Evolutionary conservation across 768 basidiomycete species (phyloP), one percentile per base, ranked within the genome.

Genomic region (Coprinopsis sp.): DNA sequence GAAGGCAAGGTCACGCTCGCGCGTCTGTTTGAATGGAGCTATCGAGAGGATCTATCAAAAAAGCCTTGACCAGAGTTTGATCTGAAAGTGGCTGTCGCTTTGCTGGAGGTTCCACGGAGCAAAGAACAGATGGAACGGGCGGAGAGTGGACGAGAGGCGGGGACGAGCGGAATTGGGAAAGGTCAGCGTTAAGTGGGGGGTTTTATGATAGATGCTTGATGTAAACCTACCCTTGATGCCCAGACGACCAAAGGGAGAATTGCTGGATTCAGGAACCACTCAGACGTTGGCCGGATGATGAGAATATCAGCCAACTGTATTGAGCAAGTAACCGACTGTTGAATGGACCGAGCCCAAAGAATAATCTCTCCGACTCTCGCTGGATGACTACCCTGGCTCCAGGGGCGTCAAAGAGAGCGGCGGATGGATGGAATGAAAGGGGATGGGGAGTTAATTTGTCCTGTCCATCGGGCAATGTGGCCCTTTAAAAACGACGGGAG

Each of bases 141-240:
- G 22, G 16, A 39, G 38, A 39, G 38, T 39, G 38, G 38, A 24
- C 6, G 38, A 24, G 16, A n/a, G n/a, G n/a, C n/a, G 38, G 16
- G 38, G 38, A 25, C 18, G 16, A 39, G 38, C 19, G 38, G 13
- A 24, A 25, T 18, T 36, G 18, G 36, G 6, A 5, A 12, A 39
- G 22, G 38, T 6, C 12, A 10, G 12, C n/a, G n/a, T n/a, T n/a
- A n/a, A 16, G 12, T 39, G 12, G 22, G 38, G 38, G 22, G 19
- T 23, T 39, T 39, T 37, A 37, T 39, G 38, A 39, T 39, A 39
- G 38, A 39, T 39, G 19, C 23, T 16, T 39, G 21, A 23, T 22
- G 21, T 18, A 39, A 39, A 11, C 11, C 11, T 10, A 11, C 36
- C 11, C 36, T 18, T 37, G 36, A 37, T 37, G 36, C 11, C 36